phyloP scores from a whole-genome alignment of 257 asterid species.

The Apocynum venetum region DNA sequence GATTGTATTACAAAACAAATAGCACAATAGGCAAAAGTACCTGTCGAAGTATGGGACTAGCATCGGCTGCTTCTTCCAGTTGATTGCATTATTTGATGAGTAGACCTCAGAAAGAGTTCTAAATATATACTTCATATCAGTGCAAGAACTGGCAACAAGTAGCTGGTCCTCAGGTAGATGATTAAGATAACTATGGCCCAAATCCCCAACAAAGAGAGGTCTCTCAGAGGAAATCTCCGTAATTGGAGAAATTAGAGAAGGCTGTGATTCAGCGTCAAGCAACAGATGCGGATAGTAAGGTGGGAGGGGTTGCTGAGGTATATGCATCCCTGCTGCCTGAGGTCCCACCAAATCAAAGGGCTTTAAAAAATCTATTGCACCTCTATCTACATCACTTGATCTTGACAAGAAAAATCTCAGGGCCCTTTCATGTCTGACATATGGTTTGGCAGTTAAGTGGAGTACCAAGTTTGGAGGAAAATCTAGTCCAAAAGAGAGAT shows the following conservation, averaged over 20 bases:
- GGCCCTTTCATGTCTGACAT: conserved; percentile 49
- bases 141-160: conserved; percentile 23
- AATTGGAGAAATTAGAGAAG: conserved; percentile 50
- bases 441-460: conserved; percentile 56
- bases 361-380: conserved; percentile 33
- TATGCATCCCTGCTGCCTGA: conserved; percentile 29
- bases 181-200: conserved; percentile 18
- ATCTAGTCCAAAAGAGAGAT: conserved; percentile 37
- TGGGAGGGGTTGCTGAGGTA: conserved; percentile 35
- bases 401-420: conserved; percentile 56
- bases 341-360: conserved; percentile 46
- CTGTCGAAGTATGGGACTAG: conserved; percentile 91
- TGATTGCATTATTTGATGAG: conserved; percentile 37
- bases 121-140: conserved; percentile 46
- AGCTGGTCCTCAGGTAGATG: conserved; percentile 29
- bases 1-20: not conserved
- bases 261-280: conserved; percentile 33
- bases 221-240: conserved; percentile 43
- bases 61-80: conserved; percentile 54
- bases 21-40: conserved; percentile 27
- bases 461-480: conserved; percentile 31
- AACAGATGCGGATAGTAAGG: conserved; percentile 22
- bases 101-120: conserved; percentile 42
- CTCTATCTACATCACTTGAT: conserved; percentile 43
- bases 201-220: conserved; percentile 35